Evolutionary conservation across 352 stramenopile genomes (phyloP), one percentile per base, ranked within the genome.

Genomic region (Phytophthora megakarya): DNA sequence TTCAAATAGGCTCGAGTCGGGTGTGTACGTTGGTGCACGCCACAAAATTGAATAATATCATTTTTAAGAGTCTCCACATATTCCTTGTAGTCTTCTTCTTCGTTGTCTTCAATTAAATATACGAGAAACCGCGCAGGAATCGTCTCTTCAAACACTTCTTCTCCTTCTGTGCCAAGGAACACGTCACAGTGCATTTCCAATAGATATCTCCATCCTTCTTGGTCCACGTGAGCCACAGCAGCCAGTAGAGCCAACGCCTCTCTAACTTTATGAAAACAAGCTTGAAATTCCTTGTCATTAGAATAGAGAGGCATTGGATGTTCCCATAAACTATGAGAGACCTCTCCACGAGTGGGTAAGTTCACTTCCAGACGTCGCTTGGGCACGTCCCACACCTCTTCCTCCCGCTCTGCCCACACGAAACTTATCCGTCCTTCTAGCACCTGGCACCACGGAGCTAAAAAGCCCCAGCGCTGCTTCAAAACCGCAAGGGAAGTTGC

Each of bases 211-310:
- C 72, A 80, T 4, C 38, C 55, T 6, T 35, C 37, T 45, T 65
- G 50, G 28, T 70, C 65, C 23, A 70, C 49, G 18, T 44, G 45
- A 3, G 64, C 61, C 23, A 78, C 62, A 7, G 72, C 53, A n/a
- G 51, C 58, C n/a, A 78, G 32, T 9, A 78, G 51, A 30, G 72
- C 67, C 18, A 75, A 43, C 6, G 53, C 66, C 19, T 78, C 71
- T 2, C 62, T 25, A 11, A 56, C 18, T 61, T 57, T 64, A 15
- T 45, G 30, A 19, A 46, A 63, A 33, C 8, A 26, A 15, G 11
- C n/a, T 22, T 50, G 44, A 30, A 64, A 64, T 1, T 49, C 53
- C 15, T 51, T 8, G 10, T 52, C 30, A 53, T 61, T 53, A 53
- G 53, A 61, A 61, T 53, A 53, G 1, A 61, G 47, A 40, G 46